Evolutionary conservation across 441 rosid genomes (phyloP), one percentile per base, ranked within the genome.

Genomic region (Arabidopsis lyrata): DNA sequence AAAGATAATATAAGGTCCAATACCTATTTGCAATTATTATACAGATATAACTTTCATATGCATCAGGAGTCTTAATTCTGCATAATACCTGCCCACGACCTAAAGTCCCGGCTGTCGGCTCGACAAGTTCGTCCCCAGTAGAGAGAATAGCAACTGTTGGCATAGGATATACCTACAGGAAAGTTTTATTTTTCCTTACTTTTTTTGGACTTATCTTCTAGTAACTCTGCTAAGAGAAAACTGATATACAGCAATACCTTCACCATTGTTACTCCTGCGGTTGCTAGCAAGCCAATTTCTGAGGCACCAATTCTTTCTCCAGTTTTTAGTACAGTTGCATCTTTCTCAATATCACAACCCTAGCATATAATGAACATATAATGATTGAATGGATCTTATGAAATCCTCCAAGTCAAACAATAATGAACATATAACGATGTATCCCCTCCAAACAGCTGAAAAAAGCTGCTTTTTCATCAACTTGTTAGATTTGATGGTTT

Each of bases 81-180:
- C 22, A 59, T 14, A 47, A 59, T 86, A 95, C 98, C 97, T 91
- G 94, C 68, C 98, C 99, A 75, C 90, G 90, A 78, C 84, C 73
- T 74, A 95, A 83, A 73, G 73, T 72, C 63, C 77, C 79, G 31
- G 82, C 73, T 62, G 83, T 78, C 54, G 97, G 91, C 77, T 95
- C 97, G 39, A 90, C 94, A 79, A 95, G 92, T 82, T 95, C 98
- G 50, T 95, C 97, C 66, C 98, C 98, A 29, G 97, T 87, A 68
- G 99, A 95, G 83, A 95, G 98, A 79, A 95, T 84, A 48, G 91
- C 98, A 75, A 95, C 80, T 39, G 81, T 85, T 64, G 98, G 98
- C 66, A 82, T 77, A 55, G 91, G 88, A 81, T 88, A 89, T 64
- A 93, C 92, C 99, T 95, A 81, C 75, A 82, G 2, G 72, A 55